A percentile compares a stretch with the other conserved stretches of the same genome.
Evolutionary conservation across 1,139 yeast species (phyloP).

Genomic region (Geotrichum europaeum): DNA sequence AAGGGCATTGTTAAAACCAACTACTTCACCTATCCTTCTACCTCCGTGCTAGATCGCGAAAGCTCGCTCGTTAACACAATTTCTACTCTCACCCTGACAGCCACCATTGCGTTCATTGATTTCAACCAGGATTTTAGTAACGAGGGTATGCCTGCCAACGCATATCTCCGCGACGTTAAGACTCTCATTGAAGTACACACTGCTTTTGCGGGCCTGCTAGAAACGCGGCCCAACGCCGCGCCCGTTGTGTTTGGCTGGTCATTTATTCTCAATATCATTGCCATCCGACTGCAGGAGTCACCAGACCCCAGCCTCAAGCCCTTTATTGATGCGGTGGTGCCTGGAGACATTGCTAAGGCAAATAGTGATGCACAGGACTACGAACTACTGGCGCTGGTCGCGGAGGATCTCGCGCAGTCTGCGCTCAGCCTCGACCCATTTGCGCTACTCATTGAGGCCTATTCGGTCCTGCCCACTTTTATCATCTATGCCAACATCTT

Average conservation of each 20-base stretch:
- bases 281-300: slow-evolving; percentile 43
- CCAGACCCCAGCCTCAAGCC: slow-evolving; percentile 27
- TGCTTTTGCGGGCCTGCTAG: slow-evolving; percentile 27
- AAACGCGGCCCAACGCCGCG: slow-evolving; percentile 39
- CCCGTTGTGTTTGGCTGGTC: slow-evolving; percentile 67
- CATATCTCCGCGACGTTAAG: slow-evolving; percentile 43
- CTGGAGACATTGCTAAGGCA: slow-evolving; percentile 8
- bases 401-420: slow-evolving; percentile 30
- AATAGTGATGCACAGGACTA: slow-evolving; percentile 10
- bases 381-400: slow-evolving; percentile 17
- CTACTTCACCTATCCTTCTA: slow-evolving; percentile 38
- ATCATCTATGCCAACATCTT: slow-evolving; percentile 53
- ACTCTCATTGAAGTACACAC: slow-evolving; percentile 41
- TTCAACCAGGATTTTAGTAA: slow-evolving; percentile 29
- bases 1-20: slow-evolving; percentile 42
- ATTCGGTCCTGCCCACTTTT: slow-evolving; percentile 40
- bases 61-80: slow-evolving; percentile 11
- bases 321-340: slow-evolving; percentile 22
- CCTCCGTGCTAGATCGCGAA: slow-evolving; percentile 6
- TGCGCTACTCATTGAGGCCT: slow-evolving; percentile 38
- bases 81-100: slow-evolving; percentile 25
- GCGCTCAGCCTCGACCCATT: slow-evolving; percentile 44
- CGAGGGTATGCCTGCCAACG: slow-evolving; percentile 25
- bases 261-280: slow-evolving; percentile 53
- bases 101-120: slow-evolving; percentile 31